These are phyloP conservation scores for Pseudocercospora ulei DNA, from an alignment of 2,329 filamentous ascomycete genomes.

Conservation along the genomic window DNA sequence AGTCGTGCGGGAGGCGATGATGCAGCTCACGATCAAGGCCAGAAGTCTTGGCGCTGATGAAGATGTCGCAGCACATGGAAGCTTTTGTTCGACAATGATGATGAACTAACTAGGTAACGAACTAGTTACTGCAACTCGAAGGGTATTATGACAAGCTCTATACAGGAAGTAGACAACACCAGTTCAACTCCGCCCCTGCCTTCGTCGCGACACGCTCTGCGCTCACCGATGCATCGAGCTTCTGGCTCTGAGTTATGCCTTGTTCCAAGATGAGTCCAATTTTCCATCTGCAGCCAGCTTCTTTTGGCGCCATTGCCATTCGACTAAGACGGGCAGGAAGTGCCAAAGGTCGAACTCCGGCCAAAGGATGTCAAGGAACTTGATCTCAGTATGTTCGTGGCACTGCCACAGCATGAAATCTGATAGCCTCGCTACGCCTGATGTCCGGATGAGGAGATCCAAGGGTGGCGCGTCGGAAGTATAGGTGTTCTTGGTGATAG, in stretches of 20 bases:
- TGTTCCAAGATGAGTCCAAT: conserved; percentile 11
- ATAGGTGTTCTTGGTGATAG: conserved; percentile 76
- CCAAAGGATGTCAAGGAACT: conserved; percentile 88
- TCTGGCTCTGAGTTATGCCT: neutral
- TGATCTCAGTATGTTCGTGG: conserved; percentile 82
- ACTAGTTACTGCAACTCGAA: neutral
- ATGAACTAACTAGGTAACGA: neutral
- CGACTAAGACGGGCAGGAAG: conserved; percentile 81
- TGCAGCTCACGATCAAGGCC: no score
- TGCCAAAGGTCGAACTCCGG: conserved; percentile 91
- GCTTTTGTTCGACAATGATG: no score
- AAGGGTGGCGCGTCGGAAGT: conserved; percentile 76
- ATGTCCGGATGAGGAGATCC: conserved; percentile 84
- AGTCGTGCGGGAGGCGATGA: no score
- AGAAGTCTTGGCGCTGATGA: no score
- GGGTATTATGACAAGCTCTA: conserved; percentile 6
- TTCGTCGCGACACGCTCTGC: no score
- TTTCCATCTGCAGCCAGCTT: conserved; percentile 33
- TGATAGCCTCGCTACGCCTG: conserved; percentile 81
- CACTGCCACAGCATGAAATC: conserved; percentile 99
- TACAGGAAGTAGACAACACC: neutral
- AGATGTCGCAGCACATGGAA: no score
- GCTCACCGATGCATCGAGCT: neutral
- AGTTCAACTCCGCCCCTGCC: neutral
- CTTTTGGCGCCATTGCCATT: conserved; percentile 63